Base-by-base conservation (phyloP, 352 stramenopile species). In the Globisporangium carolinianum region DNA sequence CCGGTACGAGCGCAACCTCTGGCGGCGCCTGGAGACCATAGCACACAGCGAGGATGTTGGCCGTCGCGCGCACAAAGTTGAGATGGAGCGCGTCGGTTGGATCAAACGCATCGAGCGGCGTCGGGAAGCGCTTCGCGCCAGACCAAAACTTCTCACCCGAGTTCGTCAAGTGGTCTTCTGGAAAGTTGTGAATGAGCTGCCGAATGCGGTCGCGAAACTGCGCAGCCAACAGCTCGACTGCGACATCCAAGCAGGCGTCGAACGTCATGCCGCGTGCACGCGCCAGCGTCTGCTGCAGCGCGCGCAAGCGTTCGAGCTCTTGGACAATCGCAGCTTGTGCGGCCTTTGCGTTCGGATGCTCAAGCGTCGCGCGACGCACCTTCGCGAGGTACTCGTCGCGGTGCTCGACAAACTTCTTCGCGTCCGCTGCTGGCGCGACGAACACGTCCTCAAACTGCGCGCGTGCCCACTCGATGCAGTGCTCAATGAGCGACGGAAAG, bases 381-480 rank as follows among this genome's bases (percentile, higher is more conserved):
- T 93, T 86, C 37, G 66, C 54, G n/a, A 95, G 38, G 67, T 94
- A 96, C n/a, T 64, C 71, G 15, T 65, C 60, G 35, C 84, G 84
- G 53, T 93, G 64, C 17, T 89, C 58, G 7, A 86, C 66, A 54
- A 96, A 96, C 58, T 95, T 95, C 55, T 96, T 91, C 5, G 83
- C 81, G 32, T 95, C 86, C 5, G 76, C 73, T 24, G 83, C 80
- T 8, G 86, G 85, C 12, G 85, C 84, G 35, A 96, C 82, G 53
- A 94, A 94, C 17, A 89, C 42, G 48, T 94, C 84, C 66, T 91
- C 82, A 63, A 94, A 94, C 65, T 94, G 84, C 18, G 84, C 84
- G 15, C 84, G 81, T n/a, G 95, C 95, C 97, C 97, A 99, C 49
- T 99, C 97, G 63, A 99, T 99, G 68, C 96, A 99, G 80, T 99